Evolutionary conservation across 495 filamentous ascomycete genomes (phyloP).

Genomic region (Hypoxylon trugodes): DNA sequence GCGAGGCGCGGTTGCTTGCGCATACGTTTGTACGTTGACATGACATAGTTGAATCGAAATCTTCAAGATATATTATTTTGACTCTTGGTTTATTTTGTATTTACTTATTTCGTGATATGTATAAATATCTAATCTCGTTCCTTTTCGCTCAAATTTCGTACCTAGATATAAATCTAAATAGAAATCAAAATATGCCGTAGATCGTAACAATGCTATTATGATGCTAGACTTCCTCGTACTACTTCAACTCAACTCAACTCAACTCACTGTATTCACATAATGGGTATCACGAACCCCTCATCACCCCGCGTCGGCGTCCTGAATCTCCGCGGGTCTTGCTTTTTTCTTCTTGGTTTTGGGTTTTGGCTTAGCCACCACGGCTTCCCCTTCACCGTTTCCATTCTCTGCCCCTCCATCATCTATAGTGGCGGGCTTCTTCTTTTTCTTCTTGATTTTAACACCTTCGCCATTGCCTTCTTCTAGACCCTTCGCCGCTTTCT

Average conservation of each 20-base stretch:
- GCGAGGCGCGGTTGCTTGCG: neutral
- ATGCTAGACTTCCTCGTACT: neutral
- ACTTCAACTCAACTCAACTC: neutral
- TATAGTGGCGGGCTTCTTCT: slow-evolving; percentile 55
- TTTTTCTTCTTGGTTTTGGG: slow-evolving; percentile 55
- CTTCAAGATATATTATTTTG: neutral
- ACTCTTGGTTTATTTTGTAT: neutral
- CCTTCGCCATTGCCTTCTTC: slow-evolving; percentile 24
- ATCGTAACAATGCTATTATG: neutral
- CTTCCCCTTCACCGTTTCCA: slow-evolving; percentile 23
- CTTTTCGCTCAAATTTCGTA: too few relatives aligned
- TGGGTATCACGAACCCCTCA: too few relatives aligned
- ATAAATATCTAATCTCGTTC: too few relatives aligned
- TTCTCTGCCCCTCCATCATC: slow-evolving; percentile 36
- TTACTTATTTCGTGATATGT: neutral
- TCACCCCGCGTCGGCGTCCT: slow-evolving; percentile 13
- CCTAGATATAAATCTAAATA: neutral
- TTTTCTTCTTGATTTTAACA: slow-evolving; percentile 50
- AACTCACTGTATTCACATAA: too few relatives aligned
- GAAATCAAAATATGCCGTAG: neutral
- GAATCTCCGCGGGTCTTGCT: slow-evolving; percentile 41
- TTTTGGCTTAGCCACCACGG: slow-evolving; percentile 35
- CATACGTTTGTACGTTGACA: slow-evolving; percentile 23
- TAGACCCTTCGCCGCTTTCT: slow-evolving; percentile 52
- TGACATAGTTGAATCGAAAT: slow-evolving; percentile 18